Percentiles rank a stretch among this genome's conserved stretches.
Conservation (phyloP, 176 grass and related monocot genomes). For the Musa beccarii region DNA sequence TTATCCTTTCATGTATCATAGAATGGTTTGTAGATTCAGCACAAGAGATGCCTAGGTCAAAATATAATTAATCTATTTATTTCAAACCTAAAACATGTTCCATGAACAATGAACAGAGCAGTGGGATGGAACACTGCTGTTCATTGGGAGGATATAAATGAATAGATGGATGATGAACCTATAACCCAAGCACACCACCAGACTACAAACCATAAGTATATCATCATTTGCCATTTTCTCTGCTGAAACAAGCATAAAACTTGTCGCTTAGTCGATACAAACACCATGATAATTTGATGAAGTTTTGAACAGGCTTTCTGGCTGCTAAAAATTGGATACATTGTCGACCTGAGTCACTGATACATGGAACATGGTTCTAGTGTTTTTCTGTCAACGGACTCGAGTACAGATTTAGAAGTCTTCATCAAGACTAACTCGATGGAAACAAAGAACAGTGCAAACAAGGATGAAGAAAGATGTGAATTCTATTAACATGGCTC, state of each 20-base stretch:
- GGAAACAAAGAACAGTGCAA: slow-evolving; percentile 79
- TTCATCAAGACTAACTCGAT: slow-evolving; percentile 75
- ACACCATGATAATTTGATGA: not conserved
- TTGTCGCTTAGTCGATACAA: too few species aligned
- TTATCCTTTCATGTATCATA: too few species aligned
- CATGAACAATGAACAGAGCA: too few species aligned
- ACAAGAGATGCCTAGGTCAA: too few species aligned
- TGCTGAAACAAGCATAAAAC: not conserved
- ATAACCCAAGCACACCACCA: not conserved
- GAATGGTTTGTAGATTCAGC: too few species aligned
- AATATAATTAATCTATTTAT: too few species aligned
- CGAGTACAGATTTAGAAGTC: slow-evolving; percentile 32
- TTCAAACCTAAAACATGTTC: too few species aligned
- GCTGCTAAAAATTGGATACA: not conserved
- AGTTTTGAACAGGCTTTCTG: not conserved
- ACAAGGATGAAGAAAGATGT: slow-evolving; percentile 94
- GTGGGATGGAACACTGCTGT: too few species aligned
- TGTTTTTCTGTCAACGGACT: not conserved
- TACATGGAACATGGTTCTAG: not conserved
- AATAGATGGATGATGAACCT: too few species aligned
- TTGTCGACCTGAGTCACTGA: not conserved
- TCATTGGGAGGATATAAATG: too few species aligned
- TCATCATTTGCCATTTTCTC: not conserved
- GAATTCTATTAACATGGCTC: slow-evolving; percentile 95
- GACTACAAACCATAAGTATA: not conserved